A percentile compares a stretch with the other conserved stretches of the same genome.
Conservation (phyloP, 192 early-diverging fungal genomes). For the Allomyces macrogynus region DNA sequence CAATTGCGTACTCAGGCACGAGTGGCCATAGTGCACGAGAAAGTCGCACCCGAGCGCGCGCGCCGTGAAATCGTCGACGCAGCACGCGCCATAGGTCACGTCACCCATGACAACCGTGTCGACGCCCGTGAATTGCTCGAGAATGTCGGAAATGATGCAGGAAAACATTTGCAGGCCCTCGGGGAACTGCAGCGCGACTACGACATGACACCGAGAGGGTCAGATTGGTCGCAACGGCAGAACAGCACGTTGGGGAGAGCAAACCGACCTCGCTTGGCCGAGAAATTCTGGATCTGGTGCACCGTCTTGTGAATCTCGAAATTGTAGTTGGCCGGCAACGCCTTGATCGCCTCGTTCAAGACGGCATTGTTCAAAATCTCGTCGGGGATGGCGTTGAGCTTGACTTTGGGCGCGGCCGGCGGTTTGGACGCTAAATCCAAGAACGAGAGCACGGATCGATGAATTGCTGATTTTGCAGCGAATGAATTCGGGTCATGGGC, state of each 20-base stretch:
- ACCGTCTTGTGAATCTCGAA: conserved; percentile 98
- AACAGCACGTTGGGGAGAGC: not conserved
- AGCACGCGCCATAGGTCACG: conserved; percentile 98
- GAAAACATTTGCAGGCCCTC: conserved; percentile 92
- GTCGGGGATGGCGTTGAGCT: conserved; percentile 53
- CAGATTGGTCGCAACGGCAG: too few species aligned
- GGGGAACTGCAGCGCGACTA: conserved; percentile 88
- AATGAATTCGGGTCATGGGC: not conserved
- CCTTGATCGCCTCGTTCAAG: conserved; percentile 66
- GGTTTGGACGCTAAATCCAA: not conserved
- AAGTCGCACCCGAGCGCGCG: conserved; percentile 84
- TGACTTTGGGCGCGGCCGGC: not conserved
- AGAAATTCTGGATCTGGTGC: conserved; percentile 58
- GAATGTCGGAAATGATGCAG: conserved; percentile 76
- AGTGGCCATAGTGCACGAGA: conserved; percentile 94
- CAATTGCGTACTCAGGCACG: conserved; percentile 51
- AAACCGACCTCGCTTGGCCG: conserved; percentile 44
- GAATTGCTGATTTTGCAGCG: not conserved
- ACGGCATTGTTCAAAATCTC: conserved; percentile 59
- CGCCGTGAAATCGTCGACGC: conserved; percentile 93
- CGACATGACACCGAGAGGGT: not conserved
- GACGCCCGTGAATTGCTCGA: conserved; percentile 64
- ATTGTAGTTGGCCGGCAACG: conserved; percentile 87
- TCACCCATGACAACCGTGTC: conserved; percentile 96
- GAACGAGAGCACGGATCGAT: not conserved